Conservation (phyloP, 768 basidiomycete species). For the Tulasnella sp. region DNA sequence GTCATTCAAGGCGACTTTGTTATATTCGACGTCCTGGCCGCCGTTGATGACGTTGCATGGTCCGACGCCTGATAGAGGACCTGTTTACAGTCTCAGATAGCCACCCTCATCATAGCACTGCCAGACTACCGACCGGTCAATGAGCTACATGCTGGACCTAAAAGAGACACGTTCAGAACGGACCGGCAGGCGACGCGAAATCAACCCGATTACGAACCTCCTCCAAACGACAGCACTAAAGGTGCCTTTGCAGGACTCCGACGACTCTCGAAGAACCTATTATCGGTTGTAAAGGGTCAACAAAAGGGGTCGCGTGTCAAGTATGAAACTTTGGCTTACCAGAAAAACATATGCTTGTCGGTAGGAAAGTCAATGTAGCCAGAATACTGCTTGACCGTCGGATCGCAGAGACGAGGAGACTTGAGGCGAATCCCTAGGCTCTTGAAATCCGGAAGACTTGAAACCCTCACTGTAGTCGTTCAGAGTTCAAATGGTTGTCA, state of each 20-base stretch:
- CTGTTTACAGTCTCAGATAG: no score
- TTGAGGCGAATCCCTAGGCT: slow-evolving; percentile 43
- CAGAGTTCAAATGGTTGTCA: no score
- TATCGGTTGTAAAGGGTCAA: neutral
- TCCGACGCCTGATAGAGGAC: slow-evolving; percentile 84
- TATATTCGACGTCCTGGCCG: slow-evolving; percentile 56
- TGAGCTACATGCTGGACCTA: neutral
- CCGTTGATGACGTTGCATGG: slow-evolving; percentile 65
- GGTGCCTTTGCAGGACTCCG: slow-evolving; percentile 63
- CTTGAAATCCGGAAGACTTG: slow-evolving; percentile 34
- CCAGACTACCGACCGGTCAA: neutral
- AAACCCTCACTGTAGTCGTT: neutral
- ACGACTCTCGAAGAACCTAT: slow-evolving; percentile 82
- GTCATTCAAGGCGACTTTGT: slow-evolving; percentile 76
- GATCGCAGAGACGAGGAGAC: slow-evolving; percentile 58
- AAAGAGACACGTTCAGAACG: no score
- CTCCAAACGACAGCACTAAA: slow-evolving; percentile 79
- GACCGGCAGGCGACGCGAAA: slow-evolving; percentile 8
- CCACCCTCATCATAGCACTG: neutral
- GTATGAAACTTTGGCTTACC: slow-evolving; percentile 34
- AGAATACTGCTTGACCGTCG: slow-evolving; percentile 64
- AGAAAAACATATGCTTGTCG: slow-evolving; percentile 79
- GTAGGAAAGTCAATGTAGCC: slow-evolving; percentile 75
- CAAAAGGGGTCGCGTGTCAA: neutral
- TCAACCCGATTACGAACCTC: slow-evolving; percentile 43